These are phyloP conservation scores for Dryas octopetala DNA, from an alignment of 306 rosid species.

Conservation along the genomic window DNA sequence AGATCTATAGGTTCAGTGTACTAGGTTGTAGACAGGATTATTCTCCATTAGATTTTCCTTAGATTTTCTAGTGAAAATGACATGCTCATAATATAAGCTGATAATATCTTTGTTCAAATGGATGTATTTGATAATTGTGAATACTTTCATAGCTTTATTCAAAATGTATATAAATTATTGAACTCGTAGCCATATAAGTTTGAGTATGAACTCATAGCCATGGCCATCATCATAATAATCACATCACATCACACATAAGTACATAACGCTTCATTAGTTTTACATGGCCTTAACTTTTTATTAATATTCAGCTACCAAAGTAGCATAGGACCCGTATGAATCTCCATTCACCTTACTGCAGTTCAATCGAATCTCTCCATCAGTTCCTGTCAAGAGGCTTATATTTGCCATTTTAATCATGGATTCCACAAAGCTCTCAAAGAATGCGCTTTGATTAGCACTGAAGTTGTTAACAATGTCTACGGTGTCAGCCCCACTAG, in stretches of 20 bases:
- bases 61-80: background rate
- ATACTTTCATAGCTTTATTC: background rate
- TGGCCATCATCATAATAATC: background rate
- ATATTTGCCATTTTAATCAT: constrained; percentile 33
- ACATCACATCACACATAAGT: background rate
- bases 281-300: background rate
- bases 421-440: constrained; percentile 21
- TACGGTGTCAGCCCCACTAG: constrained; percentile 9
- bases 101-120: background rate
- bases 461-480: constrained; percentile 12
- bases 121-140: background rate
- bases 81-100: background rate
- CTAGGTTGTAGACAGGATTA: background rate
- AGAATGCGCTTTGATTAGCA: constrained; percentile 6
- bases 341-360: constrained; percentile 19
- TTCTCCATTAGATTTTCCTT: background rate
- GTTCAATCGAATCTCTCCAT: constrained; percentile 28
- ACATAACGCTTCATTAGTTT: background rate
- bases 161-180: background rate
- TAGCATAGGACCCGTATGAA: background rate
- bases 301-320: constrained; percentile 16
- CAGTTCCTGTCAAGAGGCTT: constrained; percentile 5
- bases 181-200: background rate
- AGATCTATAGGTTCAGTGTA: no score
- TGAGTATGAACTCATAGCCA: background rate